A percentile compares a stretch with the other conserved stretches of the same genome.
Conservation (phyloP, 495 filamentous ascomycete genomes). For the Aspergillus campestris region DNA sequence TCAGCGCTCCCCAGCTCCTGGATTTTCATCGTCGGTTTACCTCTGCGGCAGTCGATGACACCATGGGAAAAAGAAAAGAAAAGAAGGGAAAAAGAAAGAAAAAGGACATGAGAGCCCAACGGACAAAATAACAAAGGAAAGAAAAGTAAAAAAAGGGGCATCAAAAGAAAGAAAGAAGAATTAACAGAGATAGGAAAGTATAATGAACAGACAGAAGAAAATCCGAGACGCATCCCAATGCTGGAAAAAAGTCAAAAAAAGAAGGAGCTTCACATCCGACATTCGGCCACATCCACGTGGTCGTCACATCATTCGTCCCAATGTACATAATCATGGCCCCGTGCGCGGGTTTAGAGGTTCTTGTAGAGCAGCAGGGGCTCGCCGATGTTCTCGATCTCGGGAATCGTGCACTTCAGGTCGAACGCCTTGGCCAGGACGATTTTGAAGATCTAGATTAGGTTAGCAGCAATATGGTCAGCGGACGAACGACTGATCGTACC, state of each 20-base stretch:
- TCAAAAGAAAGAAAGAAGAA: conserved; percentile 10
- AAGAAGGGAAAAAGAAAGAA: conserved; percentile 3
- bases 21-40: no score
- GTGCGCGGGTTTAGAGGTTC: conserved; percentile 43
- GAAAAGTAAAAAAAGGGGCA: conserved; percentile 6
- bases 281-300: conserved; percentile 8
- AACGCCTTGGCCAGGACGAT: conserved; percentile 98
- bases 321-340: conserved; percentile 26
- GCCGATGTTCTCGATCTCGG: conserved; percentile 94
- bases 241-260: conserved; percentile 14
- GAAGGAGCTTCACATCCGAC: conserved; percentile 2
- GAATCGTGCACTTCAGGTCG: conserved; percentile 97
- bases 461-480: conserved; percentile 3
- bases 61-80: neutral
- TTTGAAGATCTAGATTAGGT: conserved; percentile 79
- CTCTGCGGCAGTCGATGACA: no score
- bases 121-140: conserved; percentile 14
- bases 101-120: conserved; percentile 7
- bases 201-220: conserved; percentile 13
- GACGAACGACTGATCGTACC: conserved; percentile 39
- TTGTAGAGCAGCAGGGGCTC: conserved; percentile 95
- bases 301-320: conserved; percentile 35
- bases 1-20: no score
- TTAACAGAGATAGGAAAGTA: conserved; percentile 15
- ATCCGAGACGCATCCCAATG: conserved; percentile 23